Evolutionary conservation across 2,329 filamentous ascomycete species (phyloP), one percentile per base, ranked within the genome.

Genomic region (Calycina herbarum): DNA sequence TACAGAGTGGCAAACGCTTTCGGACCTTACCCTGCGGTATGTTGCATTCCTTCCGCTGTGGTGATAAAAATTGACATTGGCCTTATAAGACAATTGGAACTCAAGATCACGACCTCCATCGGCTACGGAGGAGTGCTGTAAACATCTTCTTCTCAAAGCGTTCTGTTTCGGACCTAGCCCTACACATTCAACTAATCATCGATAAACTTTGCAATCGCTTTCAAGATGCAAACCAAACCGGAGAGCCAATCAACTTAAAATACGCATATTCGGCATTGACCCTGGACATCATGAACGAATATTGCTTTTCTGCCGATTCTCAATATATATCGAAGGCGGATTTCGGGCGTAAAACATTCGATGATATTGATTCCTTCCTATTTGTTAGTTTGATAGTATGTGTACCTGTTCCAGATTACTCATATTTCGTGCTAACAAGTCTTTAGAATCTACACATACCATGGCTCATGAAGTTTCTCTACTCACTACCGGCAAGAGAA

Each of bases 201-300:
- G 58, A 64, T 31, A 24, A 57, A 1, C 29, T 64, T 2, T 57
- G 40, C 8, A 61, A 17, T 27, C 45, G 33, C n/a, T 24, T 64
- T 8, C 20, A 33, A 35, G 63, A 27, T 3, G 51, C 29, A 24
- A 10, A 20, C 8, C 33, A 27, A n/a, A 35, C 29, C 17, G 11
- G 35, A 5, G 45, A 42, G 20, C 29, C 63, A 24, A 5, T 61
- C 4, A 59, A 38, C n/a, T 10, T 64, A 2, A 61, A 48, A 6
- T 20, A 61, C 6, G 58, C 58, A 27, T 64, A n/a, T 57, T 31
- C 63, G 5, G 63, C 63, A 20, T 5, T 64, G n/a, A 64, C 63
- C 15, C 33, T 48, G 8, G 63, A 64, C 31, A 57, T 64, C 6
- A 61, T 64, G 6, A 64, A 57, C 31, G 63, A 64, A 20, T 64